Evolutionary conservation across 2,329 filamentous ascomycete genomes (phyloP).

Genomic region (Dactylellina parvicollis): DNA sequence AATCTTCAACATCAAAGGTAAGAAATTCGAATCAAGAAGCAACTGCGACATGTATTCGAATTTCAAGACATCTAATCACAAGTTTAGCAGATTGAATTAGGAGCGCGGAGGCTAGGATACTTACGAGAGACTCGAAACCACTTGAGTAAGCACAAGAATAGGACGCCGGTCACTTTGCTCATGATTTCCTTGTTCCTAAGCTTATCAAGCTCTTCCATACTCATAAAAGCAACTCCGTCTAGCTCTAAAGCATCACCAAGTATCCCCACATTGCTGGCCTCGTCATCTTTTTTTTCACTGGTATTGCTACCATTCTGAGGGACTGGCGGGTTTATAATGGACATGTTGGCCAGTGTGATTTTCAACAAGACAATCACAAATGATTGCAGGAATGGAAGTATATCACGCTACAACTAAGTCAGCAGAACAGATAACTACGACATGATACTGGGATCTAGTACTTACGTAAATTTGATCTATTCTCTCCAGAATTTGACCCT

Average conservation of each 20-base stretch:
- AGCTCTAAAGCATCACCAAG: conserved; percentile 40
- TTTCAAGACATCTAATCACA: conserved; percentile 79
- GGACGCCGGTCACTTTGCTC: conserved; percentile 89
- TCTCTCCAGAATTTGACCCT: conserved; percentile 73
- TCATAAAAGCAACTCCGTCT: conserved; percentile 44
- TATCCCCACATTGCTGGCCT: conserved; percentile 46
- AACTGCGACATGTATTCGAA: conserved; percentile 96
- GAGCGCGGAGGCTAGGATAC: conserved; percentile 60
- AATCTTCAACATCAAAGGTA: conserved; percentile 89
- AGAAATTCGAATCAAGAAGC: conserved; percentile 91
- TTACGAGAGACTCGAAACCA: conserved; percentile 95
- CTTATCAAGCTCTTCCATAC: conserved; percentile 80
- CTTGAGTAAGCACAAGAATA: conserved; percentile 86
- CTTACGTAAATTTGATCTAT: conserved; percentile 88
- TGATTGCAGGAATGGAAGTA: conserved; percentile 87
- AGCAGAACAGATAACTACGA: neutral
- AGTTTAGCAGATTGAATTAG: conserved; percentile 51
- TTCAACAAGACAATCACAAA: conserved; percentile 92
- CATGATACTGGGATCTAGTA: conserved; percentile 55
- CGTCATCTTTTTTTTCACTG: conserved; percentile 46
- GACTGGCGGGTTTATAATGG: conserved; percentile 71
- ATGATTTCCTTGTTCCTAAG: conserved; percentile 85
- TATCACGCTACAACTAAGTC: conserved; percentile 68
- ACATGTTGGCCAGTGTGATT: conserved; percentile 86
- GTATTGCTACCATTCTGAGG: conserved; percentile 43